A percentile compares a stretch with the other conserved stretches of the same genome.
phyloP scores from a whole-genome alignment of 2,329 filamentous ascomycete genomes.

The Xylogone sp. region DNA sequence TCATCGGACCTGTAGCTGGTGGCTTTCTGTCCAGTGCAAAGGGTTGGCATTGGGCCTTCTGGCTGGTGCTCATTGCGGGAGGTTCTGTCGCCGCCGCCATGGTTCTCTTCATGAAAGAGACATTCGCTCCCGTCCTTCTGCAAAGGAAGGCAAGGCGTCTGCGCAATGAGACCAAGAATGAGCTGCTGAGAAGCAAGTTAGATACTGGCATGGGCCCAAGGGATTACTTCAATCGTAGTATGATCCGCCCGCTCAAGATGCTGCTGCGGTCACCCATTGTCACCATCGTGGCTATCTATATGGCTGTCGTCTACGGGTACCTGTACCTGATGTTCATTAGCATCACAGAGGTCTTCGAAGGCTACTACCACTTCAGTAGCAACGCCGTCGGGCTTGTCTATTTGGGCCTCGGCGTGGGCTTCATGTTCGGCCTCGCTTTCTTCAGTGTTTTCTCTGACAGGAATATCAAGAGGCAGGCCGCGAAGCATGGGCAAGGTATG shows the following conservation, averaged over 20 bases:
- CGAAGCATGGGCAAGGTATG: slow-evolving; percentile 18
- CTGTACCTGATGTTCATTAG: slow-evolving; percentile 48
- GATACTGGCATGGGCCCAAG: slow-evolving; percentile 23
- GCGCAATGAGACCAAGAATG: slow-evolving; percentile 14
- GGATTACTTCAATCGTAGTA: slow-evolving; percentile 9
- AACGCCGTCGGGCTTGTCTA: slow-evolving; percentile 37
- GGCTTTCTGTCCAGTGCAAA: no score
- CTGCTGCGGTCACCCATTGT: slow-evolving; percentile 29
- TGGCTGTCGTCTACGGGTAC: slow-evolving; percentile 45
- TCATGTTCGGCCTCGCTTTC: slow-evolving; percentile 31
- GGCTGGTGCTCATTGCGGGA: no score
- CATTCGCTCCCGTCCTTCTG: slow-evolving; percentile 43
- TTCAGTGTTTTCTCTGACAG: slow-evolving; percentile 37
- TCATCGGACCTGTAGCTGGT: no score
- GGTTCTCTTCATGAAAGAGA: slow-evolving; percentile 31
- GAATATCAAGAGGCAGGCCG: slow-evolving; percentile 29
- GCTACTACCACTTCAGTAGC: slow-evolving; percentile 34
- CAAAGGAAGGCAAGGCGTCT: slow-evolving; percentile 36
- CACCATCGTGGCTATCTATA: slow-evolving; percentile 40
- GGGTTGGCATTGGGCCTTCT: no score
- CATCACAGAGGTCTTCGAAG: slow-evolving; percentile 43
- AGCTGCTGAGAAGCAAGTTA: slow-evolving; percentile 7
- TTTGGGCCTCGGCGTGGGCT: slow-evolving; percentile 36
- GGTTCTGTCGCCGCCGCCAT: no score
- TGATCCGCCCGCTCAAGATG: slow-evolving; percentile 44